Base-by-base conservation (phyloP, 2,329 filamentous ascomycete genomes). In the Septoria petroselini region DNA sequence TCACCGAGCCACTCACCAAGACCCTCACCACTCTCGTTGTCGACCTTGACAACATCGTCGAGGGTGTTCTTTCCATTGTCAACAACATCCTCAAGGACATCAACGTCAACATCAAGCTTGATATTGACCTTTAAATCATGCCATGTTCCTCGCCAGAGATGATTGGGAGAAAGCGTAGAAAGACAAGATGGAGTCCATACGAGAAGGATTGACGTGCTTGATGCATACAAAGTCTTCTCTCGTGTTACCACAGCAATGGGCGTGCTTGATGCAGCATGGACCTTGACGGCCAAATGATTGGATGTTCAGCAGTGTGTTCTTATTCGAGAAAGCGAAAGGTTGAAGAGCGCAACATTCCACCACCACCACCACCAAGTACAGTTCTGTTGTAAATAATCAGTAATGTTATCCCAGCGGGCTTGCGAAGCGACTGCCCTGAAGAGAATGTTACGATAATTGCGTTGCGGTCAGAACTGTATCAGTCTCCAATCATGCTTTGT, bases 21-120 rank as follows among this genome's bases (percentile, higher is more conserved):
- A 12, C 47, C 30, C 18, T 55, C 46, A 39, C 38, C 27, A 33
- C 21, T 33, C 47, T 58, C 48, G 46, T 58, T 42, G 40, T 17
- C 30, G 39, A 46, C 18, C 40, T 53, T n/a, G 48, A 57, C 31
- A 33, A 29, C 21, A 38, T 57, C 31, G 42, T 52, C 27, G 43
- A 40, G n/a, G 49, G 49, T 19, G 43, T 42, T n/a, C 34, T 41
- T 15, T 14, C 25, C 29, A 27, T 40, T 31, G 46, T 57, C 34
- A 45, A 40, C 27, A 47, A 48, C 50, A 34, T 53, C 29, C 44
- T 57, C 40, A 41, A 47, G 43, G 35, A 11, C 29, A 15, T 48
- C 14, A 12, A 34, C n/a, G 38, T 54, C 27, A 43, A 41, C 47
- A 41, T 40, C 37, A 48, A 25, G 12, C 21, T 48, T 19, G 14